These are phyloP conservation scores for Botryotinia globosa DNA, from an alignment of 2,329 filamentous ascomycete species.

Conservation along the genomic window DNA sequence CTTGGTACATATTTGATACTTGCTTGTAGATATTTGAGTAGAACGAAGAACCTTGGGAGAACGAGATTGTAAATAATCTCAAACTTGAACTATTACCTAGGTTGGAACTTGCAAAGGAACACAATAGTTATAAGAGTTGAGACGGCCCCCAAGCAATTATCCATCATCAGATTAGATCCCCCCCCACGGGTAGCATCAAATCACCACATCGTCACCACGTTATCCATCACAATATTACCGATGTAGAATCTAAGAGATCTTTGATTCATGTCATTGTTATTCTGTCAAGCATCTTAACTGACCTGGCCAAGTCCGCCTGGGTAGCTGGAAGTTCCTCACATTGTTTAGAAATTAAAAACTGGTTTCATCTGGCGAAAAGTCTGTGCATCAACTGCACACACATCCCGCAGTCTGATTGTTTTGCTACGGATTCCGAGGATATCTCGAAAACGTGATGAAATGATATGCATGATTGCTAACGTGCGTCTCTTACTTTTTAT, in stretches of 20 bases:
- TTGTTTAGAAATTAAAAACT: constrained; percentile 5
- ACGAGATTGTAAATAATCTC: background rate
- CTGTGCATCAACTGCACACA: constrained; percentile 18
- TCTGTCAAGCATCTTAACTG: background rate
- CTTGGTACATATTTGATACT: background rate
- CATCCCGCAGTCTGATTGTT: constrained; percentile 10
- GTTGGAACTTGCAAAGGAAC: constrained; percentile 9
- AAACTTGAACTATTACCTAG: background rate
- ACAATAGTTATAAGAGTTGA: background rate
- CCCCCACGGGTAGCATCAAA: background rate
- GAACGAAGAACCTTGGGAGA: background rate
- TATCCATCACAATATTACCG: background rate
- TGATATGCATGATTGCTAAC: constrained; percentile 8
- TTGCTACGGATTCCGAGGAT: constrained; percentile 17
- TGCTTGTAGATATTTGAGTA: too few species aligned
- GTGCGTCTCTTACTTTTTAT: constrained; percentile 7
- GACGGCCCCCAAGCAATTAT: constrained; percentile 1
- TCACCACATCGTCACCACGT: constrained; percentile 1
- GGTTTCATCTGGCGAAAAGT: background rate
- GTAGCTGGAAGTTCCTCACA: constrained; percentile 1
- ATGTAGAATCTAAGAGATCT: background rate
- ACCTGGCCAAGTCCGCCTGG: background rate
- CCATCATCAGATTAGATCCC: constrained; percentile 17
- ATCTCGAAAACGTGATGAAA: background rate
- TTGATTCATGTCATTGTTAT: background rate